Evolutionary conservation across 805 yeast species (phyloP).

Genomic region (Allodekkera sacchari): DNA sequence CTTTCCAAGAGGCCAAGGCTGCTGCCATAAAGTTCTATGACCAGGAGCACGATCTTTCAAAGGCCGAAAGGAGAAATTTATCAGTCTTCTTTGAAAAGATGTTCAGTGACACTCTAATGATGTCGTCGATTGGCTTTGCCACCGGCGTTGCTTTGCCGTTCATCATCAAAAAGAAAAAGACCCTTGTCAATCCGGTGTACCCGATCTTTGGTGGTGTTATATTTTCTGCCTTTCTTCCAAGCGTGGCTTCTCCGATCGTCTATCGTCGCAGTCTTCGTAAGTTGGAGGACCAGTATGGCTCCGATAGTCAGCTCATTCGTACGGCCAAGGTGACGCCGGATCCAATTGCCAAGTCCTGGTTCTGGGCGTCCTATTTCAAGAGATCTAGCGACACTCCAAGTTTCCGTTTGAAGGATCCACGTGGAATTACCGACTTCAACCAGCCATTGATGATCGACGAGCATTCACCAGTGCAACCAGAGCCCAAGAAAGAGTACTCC

Average conservation of each 20-base stretch:
- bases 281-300: constrained; percentile 19
- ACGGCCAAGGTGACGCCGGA: constrained; percentile 19
- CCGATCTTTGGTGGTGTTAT: constrained; percentile 34
- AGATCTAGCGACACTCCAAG: constrained; percentile 43
- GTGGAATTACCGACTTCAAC: constrained; percentile 13
- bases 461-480: background rate
- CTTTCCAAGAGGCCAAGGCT: constrained; percentile 28
- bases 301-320: constrained; percentile 14
- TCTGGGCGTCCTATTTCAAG: constrained; percentile 46
- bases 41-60: constrained; percentile 34
- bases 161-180: constrained; percentile 26
- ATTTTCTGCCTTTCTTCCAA: constrained; percentile 27
- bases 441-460: no score
- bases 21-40: constrained; percentile 42
- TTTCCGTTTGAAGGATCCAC: constrained; percentile 49
- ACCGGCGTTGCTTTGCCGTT: constrained; percentile 37
- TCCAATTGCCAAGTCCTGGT: constrained; percentile 17
- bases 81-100: constrained; percentile 30
- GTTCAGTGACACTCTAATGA: constrained; percentile 24
- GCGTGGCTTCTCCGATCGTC: constrained; percentile 19
- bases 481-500: no score
- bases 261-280: constrained; percentile 26
- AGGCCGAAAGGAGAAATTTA: constrained; percentile 33
- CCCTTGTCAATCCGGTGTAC: constrained; percentile 30
- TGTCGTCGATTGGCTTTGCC: constrained; percentile 35